phyloP scores from a whole-genome alignment of 2,329 filamentous ascomycete species.

The Fusarium foetens region DNA sequence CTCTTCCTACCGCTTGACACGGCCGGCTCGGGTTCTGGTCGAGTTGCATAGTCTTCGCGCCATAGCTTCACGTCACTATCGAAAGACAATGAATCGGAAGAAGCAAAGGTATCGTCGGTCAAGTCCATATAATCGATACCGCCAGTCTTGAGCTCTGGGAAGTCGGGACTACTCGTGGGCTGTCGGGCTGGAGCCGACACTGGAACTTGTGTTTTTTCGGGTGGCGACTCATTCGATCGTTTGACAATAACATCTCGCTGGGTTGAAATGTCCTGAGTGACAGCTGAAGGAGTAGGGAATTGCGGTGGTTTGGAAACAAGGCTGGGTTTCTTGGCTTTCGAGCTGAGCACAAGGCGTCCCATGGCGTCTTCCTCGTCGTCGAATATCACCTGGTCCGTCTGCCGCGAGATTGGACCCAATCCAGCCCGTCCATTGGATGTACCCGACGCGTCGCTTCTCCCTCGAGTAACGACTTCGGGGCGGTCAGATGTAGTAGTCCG shows the following conservation, averaged over 20 bases:
- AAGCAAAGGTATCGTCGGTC: constrained; percentile 50
- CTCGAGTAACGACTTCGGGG: background rate
- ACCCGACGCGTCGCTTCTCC: constrained; percentile 11
- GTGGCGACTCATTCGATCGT: constrained; percentile 34
- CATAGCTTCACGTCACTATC: constrained; percentile 54
- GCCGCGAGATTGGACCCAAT: constrained; percentile 36
- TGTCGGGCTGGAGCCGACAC: background rate
- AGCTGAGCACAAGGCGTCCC: constrained; percentile 57
- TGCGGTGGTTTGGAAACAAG: constrained; percentile 55
- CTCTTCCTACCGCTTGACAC: constrained; percentile 60
- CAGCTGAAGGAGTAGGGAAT: constrained; percentile 53
- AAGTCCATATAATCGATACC: constrained; percentile 55
- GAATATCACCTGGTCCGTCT: constrained; percentile 43
- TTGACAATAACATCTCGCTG: constrained; percentile 33
- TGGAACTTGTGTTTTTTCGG: constrained; percentile 40
- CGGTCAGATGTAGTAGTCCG: background rate
- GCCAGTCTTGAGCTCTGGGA: constrained; percentile 50
- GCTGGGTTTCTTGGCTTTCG: constrained; percentile 57
- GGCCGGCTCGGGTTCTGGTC: constrained; percentile 52
- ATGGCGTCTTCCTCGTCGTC: constrained; percentile 52
- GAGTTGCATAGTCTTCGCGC: constrained; percentile 55
- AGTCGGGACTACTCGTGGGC: constrained; percentile 45
- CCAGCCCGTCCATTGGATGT: constrained; percentile 38
- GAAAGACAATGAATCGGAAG: constrained; percentile 51
- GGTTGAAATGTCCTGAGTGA: constrained; percentile 29